These are phyloP conservation scores for Endotrypanum monterogeii DNA, from an alignment of 208 protist species.

Conservation along the genomic window DNA sequence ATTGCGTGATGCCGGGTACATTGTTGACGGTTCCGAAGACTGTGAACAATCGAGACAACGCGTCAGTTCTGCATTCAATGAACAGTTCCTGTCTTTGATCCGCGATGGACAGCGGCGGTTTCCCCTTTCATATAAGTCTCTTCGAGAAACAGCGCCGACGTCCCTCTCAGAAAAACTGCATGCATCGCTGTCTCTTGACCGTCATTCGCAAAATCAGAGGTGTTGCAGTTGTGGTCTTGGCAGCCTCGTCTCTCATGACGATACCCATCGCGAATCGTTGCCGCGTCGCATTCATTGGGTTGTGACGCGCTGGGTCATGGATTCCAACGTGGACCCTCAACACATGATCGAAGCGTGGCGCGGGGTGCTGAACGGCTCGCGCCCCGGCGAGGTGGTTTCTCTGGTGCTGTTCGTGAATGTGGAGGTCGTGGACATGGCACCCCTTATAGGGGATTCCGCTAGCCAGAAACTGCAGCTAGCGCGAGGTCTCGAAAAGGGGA, in stretches of 20 bases:
- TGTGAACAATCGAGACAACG: not conserved
- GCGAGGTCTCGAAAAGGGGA: not conserved
- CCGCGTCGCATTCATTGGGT: slow-evolving; percentile 25
- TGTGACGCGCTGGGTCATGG: slow-evolving; percentile 15
- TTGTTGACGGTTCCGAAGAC: not conserved
- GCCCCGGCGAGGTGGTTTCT: slow-evolving; percentile 5
- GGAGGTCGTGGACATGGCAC: not conserved
- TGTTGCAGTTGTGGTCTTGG: not conserved
- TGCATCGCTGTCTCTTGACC: too few relatives aligned
- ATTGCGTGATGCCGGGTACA: not conserved
- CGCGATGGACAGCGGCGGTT: not conserved
- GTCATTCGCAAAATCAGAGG: not conserved
- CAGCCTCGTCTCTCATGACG: not conserved
- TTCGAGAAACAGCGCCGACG: not conserved
- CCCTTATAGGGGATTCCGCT: not conserved
- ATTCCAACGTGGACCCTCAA: not conserved
- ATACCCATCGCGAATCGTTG: not conserved
- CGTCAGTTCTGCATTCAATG: slow-evolving; percentile 6
- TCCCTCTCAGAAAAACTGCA: too few relatives aligned
- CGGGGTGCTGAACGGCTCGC: not conserved
- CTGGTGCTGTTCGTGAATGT: slow-evolving; percentile 8
- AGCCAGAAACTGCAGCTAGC: not conserved
- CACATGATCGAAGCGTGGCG: slow-evolving; percentile 13
- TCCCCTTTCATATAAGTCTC: not conserved
- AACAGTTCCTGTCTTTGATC: slow-evolving; percentile 2